Evolutionary conservation across 2,329 filamentous ascomycete species (phyloP).

Genomic region (Cryoendolithus antarcticus): DNA sequence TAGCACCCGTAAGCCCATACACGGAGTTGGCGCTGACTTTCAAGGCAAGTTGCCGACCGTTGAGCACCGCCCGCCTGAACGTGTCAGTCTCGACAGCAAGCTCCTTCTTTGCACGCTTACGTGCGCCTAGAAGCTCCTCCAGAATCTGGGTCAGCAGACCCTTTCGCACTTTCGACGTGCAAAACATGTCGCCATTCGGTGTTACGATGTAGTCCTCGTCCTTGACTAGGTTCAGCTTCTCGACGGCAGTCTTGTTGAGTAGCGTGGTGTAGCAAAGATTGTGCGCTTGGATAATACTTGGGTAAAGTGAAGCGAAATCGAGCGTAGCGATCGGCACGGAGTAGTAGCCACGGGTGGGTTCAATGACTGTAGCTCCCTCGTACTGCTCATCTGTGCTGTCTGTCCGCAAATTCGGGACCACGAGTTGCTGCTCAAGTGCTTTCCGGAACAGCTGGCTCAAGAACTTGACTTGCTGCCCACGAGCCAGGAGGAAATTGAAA

Average conservation of each 20-base stretch:
- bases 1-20: slow-evolving; percentile 93
- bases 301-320: slow-evolving; percentile 97
- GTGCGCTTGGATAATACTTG: slow-evolving; percentile 97
- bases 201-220: slow-evolving; percentile 95
- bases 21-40: slow-evolving; percentile 97
- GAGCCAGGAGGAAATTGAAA: slow-evolving; percentile 83
- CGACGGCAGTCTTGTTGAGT: slow-evolving; percentile 63
- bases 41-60: slow-evolving; percentile 89
- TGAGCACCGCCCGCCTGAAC: slow-evolving; percentile 95
- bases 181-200: slow-evolving; percentile 87
- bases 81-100: slow-evolving; percentile 79
- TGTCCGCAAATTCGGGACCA: slow-evolving; percentile 74
- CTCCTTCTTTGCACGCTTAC: slow-evolving; percentile 91
- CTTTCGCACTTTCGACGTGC: slow-evolving; percentile 77
- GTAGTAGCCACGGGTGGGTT: slow-evolving; percentile 86
- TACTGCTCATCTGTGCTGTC: slow-evolving; percentile 75
- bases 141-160: slow-evolving; percentile 89
- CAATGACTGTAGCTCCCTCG: slow-evolving; percentile 94
- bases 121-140: slow-evolving; percentile 78
- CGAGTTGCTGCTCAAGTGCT: slow-evolving; percentile 80
- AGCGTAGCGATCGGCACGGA: slow-evolving; percentile 90
- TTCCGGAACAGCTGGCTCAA: slow-evolving; percentile 95
- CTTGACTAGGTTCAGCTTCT: slow-evolving; percentile 65
- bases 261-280: slow-evolving; percentile 97
- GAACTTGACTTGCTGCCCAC: slow-evolving; percentile 95